Conservation (phyloP, 345 rosid genomes). For the Raphanus sativus region DNA sequence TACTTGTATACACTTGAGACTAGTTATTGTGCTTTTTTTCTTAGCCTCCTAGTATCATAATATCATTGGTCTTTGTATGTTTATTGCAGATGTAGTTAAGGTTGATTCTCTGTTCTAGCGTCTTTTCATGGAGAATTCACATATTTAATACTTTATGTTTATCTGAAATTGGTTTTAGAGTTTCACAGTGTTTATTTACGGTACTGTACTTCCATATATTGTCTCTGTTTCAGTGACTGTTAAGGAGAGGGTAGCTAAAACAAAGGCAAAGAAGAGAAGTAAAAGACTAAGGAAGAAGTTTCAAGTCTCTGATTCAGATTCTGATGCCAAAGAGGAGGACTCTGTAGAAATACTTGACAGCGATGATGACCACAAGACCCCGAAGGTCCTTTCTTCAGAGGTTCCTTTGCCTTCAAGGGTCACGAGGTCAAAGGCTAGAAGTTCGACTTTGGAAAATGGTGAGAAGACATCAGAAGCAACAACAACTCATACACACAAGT, state of each 20-base stretch:
- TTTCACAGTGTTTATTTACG: not conserved
- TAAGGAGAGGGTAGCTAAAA: slow-evolving; percentile 33
- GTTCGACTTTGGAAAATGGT: slow-evolving; percentile 20
- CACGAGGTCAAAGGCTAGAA: slow-evolving; percentile 21
- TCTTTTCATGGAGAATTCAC: not conserved
- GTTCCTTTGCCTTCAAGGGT: slow-evolving; percentile 28
- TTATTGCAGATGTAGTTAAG: not conserved
- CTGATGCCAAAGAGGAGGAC: not conserved
- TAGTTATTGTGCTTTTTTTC: not conserved
- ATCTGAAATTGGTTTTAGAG: slow-evolving; percentile 9
- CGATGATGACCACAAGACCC: slow-evolving; percentile 34
- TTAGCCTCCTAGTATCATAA: not conserved
- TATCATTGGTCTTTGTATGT: not conserved
- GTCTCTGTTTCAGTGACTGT: slow-evolving; percentile 21
- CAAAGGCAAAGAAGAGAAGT: slow-evolving; percentile 31
- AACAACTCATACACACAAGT: not conserved
- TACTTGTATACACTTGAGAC: not conserved
- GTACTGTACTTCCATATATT: too few relatives aligned
- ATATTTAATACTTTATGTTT: not conserved
- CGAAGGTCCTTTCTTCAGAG: slow-evolving; percentile 32
- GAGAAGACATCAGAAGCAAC: not conserved
- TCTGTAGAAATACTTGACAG: slow-evolving; percentile 25
- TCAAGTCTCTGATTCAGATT: slow-evolving; percentile 45
- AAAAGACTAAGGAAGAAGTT: slow-evolving; percentile 50
- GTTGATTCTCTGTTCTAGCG: not conserved